Conservation (phyloP, 2,329 filamentous ascomycete genomes). For the Raffaelea albimanens region DNA sequence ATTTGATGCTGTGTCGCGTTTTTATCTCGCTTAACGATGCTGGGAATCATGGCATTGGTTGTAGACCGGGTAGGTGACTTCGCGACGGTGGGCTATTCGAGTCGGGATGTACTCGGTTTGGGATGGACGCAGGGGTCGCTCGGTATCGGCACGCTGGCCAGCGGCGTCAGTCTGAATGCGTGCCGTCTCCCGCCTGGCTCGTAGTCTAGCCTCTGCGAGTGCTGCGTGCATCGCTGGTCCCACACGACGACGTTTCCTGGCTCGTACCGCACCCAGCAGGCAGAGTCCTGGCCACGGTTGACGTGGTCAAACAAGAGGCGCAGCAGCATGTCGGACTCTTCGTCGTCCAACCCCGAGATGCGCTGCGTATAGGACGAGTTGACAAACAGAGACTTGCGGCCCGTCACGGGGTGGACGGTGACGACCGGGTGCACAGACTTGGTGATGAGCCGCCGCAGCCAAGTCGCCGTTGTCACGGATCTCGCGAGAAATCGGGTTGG, state of each 20-base stretch:
- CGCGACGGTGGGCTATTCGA: no score
- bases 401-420: conserved; percentile 70
- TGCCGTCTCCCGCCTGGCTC: conserved; percentile 12
- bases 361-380: conserved; percentile 48
- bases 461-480: conserved; percentile 16
- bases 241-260: conserved; percentile 35
- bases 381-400: conserved; percentile 74
- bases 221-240: conserved; percentile 16
- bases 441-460: conserved; percentile 34
- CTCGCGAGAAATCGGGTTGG: conserved; percentile 14
- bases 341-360: conserved; percentile 75
- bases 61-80: no score
- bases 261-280: conserved; percentile 36
- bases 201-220: conserved; percentile 16
- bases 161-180: conserved; percentile 21
- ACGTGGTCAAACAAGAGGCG: conserved; percentile 34
- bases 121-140: no score
- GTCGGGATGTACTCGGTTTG: no score
- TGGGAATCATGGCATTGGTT: no score
- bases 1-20: no score
- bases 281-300: conserved; percentile 35
- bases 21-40: no score
- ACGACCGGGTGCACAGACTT: conserved; percentile 68
- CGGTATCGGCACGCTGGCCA: conserved; percentile 33
- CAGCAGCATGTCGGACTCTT: conserved; percentile 60